Conservation (phyloP, 2,329 filamentous ascomycete genomes). For the Botrytis byssoidea region DNA sequence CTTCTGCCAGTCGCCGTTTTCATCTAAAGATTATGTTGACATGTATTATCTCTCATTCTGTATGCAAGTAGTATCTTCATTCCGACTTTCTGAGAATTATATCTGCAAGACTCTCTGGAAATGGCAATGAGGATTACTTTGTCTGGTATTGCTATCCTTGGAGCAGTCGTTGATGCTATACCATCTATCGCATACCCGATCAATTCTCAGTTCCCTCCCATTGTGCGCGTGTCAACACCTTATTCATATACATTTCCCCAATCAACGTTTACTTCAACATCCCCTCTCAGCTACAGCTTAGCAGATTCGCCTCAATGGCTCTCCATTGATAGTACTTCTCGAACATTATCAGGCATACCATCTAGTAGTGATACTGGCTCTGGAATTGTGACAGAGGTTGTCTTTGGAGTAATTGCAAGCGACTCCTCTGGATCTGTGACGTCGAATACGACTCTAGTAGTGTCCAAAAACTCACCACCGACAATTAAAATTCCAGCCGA, state of each 20-base stretch:
- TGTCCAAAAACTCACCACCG: conserved; percentile 59
- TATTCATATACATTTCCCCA: conserved; percentile 72
- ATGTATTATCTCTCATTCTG: conserved; percentile 16
- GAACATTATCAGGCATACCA: conserved; percentile 72
- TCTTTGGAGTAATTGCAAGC: conserved; percentile 66
- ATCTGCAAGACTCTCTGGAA: conserved; percentile 21
- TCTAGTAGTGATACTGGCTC: conserved; percentile 52
- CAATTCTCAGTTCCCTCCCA: conserved; percentile 80
- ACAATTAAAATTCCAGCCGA: conserved; percentile 54
- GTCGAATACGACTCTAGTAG: conserved; percentile 68
- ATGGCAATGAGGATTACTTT: conserved; percentile 31
- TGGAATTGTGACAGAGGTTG: conserved; percentile 47
- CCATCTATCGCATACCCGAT: conserved; percentile 63
- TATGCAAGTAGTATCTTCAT: conserved; percentile 23
- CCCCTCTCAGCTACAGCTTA: conserved; percentile 64
- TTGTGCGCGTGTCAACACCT: conserved; percentile 64
- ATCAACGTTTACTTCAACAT: conserved; percentile 68
- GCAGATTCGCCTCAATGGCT: conserved; percentile 69
- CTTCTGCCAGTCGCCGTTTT: conserved; percentile 20
- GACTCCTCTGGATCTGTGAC: conserved; percentile 62
- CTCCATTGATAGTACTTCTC: conserved; percentile 61
- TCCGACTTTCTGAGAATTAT: conserved; percentile 11
- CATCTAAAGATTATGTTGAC: conserved; percentile 20
- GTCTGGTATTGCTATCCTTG: conserved; percentile 25
- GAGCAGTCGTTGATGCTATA: conserved; percentile 36